Evolutionary conservation across 164 flowering plant genomes (phyloP).

Genomic region (Magnolia sinica): DNA sequence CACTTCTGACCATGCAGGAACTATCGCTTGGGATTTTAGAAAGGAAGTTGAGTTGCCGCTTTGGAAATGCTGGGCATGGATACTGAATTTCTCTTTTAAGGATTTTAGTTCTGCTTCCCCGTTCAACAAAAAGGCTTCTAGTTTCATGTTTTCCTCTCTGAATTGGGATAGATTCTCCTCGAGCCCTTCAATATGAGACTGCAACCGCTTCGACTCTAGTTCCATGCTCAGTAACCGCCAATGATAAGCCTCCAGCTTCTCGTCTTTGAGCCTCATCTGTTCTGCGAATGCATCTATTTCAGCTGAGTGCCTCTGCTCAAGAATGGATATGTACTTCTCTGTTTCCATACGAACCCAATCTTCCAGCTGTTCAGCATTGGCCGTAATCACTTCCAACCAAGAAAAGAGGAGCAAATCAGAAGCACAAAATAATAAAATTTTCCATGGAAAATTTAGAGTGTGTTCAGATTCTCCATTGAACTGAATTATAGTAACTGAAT

Average conservation of each 20-base stretch:
- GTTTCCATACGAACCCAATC: constrained; percentile 53
- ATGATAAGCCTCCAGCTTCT: constrained; percentile 62
- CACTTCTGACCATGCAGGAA: constrained; percentile 41
- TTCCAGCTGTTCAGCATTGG: constrained; percentile 47
- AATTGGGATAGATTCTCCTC: constrained; percentile 48
- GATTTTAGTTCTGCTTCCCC: constrained; percentile 56
- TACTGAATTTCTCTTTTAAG: constrained; percentile 40
- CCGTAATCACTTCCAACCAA: constrained; percentile 26
- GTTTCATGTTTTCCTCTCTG: constrained; percentile 51
- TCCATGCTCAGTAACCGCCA: constrained; percentile 79
- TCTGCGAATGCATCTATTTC: constrained; percentile 84
- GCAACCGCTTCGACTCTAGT: constrained; percentile 66
- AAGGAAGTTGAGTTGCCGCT: constrained; percentile 24
- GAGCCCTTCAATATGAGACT: constrained; percentile 57
- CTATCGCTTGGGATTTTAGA: constrained; percentile 18
- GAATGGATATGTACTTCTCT: constrained; percentile 38
- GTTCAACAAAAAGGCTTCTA: constrained; percentile 52
- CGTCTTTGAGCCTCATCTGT: constrained; percentile 77
- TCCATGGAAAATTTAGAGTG: background rate
- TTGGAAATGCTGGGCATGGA: constrained; percentile 21
- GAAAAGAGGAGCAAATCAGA: constrained; percentile 6
- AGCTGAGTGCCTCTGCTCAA: constrained; percentile 60
- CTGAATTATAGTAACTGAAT: background rate
- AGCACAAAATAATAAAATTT: background rate
- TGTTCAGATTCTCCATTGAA: background rate